phyloP scores from a whole-genome alignment of 176 grass and related monocot genomes.

The Oryza glumipatula region DNA sequence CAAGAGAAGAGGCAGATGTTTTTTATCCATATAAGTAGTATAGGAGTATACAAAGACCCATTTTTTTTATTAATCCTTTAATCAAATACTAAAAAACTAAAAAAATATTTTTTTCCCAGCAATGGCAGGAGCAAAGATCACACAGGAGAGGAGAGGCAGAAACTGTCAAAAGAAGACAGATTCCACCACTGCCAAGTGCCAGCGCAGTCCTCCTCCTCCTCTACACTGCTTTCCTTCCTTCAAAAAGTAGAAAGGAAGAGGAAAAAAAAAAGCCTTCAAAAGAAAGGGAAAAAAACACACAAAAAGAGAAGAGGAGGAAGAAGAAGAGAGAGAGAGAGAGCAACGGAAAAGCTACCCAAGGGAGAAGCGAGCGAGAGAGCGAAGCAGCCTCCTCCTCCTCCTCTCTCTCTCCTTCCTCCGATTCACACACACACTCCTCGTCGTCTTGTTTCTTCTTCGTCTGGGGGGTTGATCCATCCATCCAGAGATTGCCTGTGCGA shows the following conservation, averaged over 20 bases:
- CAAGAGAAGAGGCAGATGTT: no score
- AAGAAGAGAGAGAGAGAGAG: constrained; percentile 8
- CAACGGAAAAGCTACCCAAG: constrained; percentile 39
- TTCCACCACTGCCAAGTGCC: background rate
- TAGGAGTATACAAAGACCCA: no score
- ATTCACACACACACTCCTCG: background rate
- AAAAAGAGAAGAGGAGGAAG: background rate
- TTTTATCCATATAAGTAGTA: no score
- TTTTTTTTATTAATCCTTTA: background rate
- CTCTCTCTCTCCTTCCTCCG: constrained; percentile 7
- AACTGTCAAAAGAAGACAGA: background rate
- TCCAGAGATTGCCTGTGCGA: background rate
- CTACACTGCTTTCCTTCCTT: background rate
- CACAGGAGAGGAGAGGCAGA: background rate
- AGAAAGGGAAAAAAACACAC: constrained; percentile 1
- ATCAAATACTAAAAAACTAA: background rate
- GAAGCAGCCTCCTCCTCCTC: background rate
- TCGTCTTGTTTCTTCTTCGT: constrained; percentile 17
- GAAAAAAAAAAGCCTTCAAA: background rate
- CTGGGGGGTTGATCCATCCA: constrained; percentile 18
- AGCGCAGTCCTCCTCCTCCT: background rate
- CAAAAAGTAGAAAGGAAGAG: background rate
- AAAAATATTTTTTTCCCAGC: background rate
- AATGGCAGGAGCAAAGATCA: background rate
- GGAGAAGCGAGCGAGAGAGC: background rate